phyloP scores from a whole-genome alignment of 306 rosid species.

The Fragaria vesca region DNA sequence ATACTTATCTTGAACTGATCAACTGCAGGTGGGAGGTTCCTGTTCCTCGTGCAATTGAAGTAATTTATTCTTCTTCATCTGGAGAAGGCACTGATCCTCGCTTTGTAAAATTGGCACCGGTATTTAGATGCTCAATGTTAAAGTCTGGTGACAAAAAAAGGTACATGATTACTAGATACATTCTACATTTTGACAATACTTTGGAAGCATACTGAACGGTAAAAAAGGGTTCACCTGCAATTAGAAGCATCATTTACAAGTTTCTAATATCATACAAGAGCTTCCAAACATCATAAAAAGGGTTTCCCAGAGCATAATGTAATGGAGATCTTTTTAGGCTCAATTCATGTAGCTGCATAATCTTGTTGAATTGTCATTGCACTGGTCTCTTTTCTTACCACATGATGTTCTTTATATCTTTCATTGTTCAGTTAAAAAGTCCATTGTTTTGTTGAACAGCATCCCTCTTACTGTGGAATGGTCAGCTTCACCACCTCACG shows the following conservation, averaged over 20 bases:
- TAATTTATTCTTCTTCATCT: slow-evolving; percentile 42
- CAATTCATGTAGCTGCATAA: neutral
- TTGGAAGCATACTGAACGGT: neutral
- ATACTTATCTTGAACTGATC: slow-evolving; percentile 25
- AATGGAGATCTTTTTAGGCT: neutral
- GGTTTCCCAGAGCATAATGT: neutral
- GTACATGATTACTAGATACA: slow-evolving; percentile 30
- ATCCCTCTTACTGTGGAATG: slow-evolving; percentile 92
- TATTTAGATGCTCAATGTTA: slow-evolving; percentile 73
- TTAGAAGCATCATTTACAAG: neutral
- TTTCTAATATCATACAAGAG: neutral
- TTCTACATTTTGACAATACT: neutral
- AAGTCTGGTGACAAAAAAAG: slow-evolving; percentile 61
- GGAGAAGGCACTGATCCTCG: slow-evolving; percentile 83
- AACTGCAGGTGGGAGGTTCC: slow-evolving; percentile 95
- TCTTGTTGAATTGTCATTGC: neutral
- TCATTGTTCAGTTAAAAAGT: slow-evolving; percentile 8
- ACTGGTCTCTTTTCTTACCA: slow-evolving; percentile 11
- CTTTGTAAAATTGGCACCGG: slow-evolving; percentile 73
- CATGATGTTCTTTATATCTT: slow-evolving; percentile 17
- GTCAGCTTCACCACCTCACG: slow-evolving; percentile 77
- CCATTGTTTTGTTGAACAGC: slow-evolving; percentile 46
- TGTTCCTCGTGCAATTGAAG: slow-evolving; percentile 58
- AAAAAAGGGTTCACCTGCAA: neutral
- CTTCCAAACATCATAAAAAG: neutral